Conservation (phyloP, 306 rosid genomes). For the Dalbergia cochinchinensis region DNA sequence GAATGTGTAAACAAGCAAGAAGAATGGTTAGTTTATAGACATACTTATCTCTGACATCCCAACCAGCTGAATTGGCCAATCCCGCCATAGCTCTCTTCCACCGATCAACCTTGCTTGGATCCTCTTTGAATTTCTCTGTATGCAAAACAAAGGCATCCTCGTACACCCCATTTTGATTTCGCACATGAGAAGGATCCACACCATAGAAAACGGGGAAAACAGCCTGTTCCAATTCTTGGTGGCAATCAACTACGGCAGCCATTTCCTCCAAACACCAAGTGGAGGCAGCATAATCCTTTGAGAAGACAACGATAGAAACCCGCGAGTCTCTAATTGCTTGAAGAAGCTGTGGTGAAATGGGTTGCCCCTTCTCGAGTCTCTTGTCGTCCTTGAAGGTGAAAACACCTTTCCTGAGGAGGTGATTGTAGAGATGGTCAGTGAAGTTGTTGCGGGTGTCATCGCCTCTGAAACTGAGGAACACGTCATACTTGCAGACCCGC, state of each 20-base stretch:
- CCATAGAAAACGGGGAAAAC: conserved; percentile 37
- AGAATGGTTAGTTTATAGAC: background rate
- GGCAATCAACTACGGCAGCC: background rate
- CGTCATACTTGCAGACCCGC: conserved; percentile 18
- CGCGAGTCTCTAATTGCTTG: background rate
- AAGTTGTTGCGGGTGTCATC: background rate
- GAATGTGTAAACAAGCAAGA: background rate
- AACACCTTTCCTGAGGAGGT: conserved; percentile 26
- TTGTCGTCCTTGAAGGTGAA: conserved; percentile 32
- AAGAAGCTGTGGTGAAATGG: background rate
- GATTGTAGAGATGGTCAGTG: conserved; percentile 30
- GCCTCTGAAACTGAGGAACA: conserved; percentile 46
- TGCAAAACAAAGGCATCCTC: background rate
- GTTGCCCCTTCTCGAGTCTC: background rate
- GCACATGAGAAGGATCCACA: conserved; percentile 32
- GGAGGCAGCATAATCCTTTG: background rate
- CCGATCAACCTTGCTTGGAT: background rate
- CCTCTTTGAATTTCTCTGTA: background rate
- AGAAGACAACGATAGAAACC: conserved; percentile 25
- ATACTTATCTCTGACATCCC: conserved; percentile 36
- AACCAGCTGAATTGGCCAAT: conserved; percentile 1
- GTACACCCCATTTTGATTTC: background rate
- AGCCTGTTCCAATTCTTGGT: background rate
- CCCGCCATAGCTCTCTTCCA: background rate
- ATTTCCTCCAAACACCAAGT: conserved; percentile 45